Evolutionary conservation across 2,329 filamentous ascomycete species (phyloP), one percentile per base, ranked within the genome.

Genomic region (Ceratocystis papillata): DNA sequence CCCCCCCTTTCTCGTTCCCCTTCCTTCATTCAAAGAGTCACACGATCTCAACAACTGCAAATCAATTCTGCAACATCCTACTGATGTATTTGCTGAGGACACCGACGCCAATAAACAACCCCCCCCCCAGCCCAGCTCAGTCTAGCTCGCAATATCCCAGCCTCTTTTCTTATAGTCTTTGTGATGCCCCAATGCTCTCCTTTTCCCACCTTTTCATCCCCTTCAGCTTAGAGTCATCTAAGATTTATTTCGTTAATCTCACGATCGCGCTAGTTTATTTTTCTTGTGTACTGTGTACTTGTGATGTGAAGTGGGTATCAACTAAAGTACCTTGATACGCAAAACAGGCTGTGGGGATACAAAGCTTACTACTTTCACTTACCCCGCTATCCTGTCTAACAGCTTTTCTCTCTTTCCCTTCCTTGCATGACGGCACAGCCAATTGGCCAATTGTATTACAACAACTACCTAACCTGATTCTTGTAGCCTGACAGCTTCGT

Each of bases 181-280:
- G 28, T 37, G 17, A 59, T 37, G 10, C 28, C 55, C 55, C 12
- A 37, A 37, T 37, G 55, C 15, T 37, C 15, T 20, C 28, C 28
- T 37, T 37, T n/a, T 59, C n/a, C 53, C 22, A 0, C 55, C 12
- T 37, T 4, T 59, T n/a, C 28, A 20, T 5, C 15, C 15, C 28
- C 10, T 59, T 59, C 55, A 59, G 55, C 55, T 59, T 59, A 37
- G 12, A 59, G 55, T 59, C 28, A 59, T 59, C 12, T 20, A 37
- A 37, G 25, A n/a, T 59, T 59, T 37, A 28, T 59, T 33, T 30
- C 55, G 55, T 59, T 59, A 37, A 59, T 59, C 55, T 59, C 55
- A 59, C 55, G 55, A 59, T 59, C 28, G 10, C 12, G 10, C 37
- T 15, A n/a, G 55, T 30, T 59, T 30, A 7, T 17, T 59, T 59